These are phyloP conservation scores for Diaporthe ampelina DNA, from an alignment of 2,329 filamentous ascomycete species.

Conservation along the genomic window DNA sequence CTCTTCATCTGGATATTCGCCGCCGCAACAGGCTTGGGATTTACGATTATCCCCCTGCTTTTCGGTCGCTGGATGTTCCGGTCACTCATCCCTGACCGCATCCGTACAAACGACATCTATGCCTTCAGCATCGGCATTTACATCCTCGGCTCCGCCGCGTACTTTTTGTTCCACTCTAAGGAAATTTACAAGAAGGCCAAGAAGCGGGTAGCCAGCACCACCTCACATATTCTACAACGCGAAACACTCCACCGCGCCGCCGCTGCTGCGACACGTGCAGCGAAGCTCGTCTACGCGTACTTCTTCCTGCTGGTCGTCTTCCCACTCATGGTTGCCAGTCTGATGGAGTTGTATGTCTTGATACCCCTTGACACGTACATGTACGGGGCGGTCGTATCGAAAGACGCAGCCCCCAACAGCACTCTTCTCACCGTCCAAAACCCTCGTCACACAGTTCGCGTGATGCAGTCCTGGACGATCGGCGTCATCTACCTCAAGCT, in stretches of 20 bases:
- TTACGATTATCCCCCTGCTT: slow-evolving; percentile 88
- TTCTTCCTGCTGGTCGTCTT: slow-evolving; percentile 81
- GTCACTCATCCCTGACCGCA: slow-evolving; percentile 76
- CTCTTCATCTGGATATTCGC: slow-evolving; percentile 94
- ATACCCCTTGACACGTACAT: slow-evolving; percentile 89
- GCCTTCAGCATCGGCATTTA: slow-evolving; percentile 94
- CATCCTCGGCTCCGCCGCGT: slow-evolving; percentile 77
- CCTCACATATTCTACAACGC: slow-evolving; percentile 49
- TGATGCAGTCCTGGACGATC: slow-evolving; percentile 95
- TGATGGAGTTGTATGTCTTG: slow-evolving; percentile 90
- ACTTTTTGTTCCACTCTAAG: slow-evolving; percentile 68
- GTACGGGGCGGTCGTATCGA: slow-evolving; percentile 52
- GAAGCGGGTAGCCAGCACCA: slow-evolving; percentile 48
- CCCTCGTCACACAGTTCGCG: slow-evolving; percentile 79
- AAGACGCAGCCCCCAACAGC: slow-evolving; percentile 44
- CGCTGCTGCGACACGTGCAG: slow-evolving; percentile 50
- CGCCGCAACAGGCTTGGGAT: slow-evolving; percentile 85
- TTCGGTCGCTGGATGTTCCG: slow-evolving; percentile 86
- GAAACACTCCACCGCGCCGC: slow-evolving; percentile 50
- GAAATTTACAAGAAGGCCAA: slow-evolving; percentile 53
- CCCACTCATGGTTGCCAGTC: slow-evolving; percentile 81
- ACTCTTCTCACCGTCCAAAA: slow-evolving; percentile 48
- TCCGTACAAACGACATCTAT: slow-evolving; percentile 93
- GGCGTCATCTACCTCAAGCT: slow-evolving; percentile 93
- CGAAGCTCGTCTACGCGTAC: slow-evolving; percentile 79